Conservation (phyloP, 805 yeast genomes). For the Ogataea allantospora region DNA sequence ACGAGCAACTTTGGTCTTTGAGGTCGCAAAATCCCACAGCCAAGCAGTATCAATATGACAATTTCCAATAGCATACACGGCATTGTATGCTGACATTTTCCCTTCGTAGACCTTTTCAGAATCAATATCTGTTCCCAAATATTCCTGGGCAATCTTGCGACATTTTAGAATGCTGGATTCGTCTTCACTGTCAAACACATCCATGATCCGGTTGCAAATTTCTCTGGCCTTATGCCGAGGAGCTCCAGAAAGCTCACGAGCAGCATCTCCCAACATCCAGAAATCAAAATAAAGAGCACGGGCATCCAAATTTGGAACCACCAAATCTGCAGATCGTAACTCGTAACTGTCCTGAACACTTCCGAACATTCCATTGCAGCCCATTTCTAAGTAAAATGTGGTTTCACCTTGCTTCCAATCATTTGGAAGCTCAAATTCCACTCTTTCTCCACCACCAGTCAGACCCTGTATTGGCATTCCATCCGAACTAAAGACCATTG, state of each 20-base stretch:
- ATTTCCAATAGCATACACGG: slow-evolving; percentile 86
- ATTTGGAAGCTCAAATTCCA: slow-evolving; percentile 65
- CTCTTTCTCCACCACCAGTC: slow-evolving; percentile 82
- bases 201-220: slow-evolving; percentile 79
- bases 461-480: slow-evolving; percentile 81
- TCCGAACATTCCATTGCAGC: slow-evolving; percentile 91
- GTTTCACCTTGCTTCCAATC: slow-evolving; percentile 55
- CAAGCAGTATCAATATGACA: slow-evolving; percentile 98
- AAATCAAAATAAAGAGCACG: slow-evolving; percentile 76
- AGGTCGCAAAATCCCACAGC: slow-evolving; percentile 99
- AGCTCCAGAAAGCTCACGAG: slow-evolving; percentile 81
- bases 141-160: slow-evolving; percentile 60
- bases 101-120: slow-evolving; percentile 61
- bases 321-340: slow-evolving; percentile 69
- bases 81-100: slow-evolving; percentile 38
- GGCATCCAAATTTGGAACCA: slow-evolving; percentile 79
- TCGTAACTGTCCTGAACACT: slow-evolving; percentile 64
- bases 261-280: slow-evolving; percentile 87
- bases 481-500: slow-evolving; percentile 63
- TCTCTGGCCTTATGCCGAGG: slow-evolving; percentile 82
- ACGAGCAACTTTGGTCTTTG: slow-evolving; percentile 86
- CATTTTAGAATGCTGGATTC: slow-evolving; percentile 56
- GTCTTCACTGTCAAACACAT: slow-evolving; percentile 73
- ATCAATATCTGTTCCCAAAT: slow-evolving; percentile 66
- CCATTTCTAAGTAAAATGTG: slow-evolving; percentile 78